phyloP scores from a whole-genome alignment of 768 basidiomycete genomes.

The Calocybe cyanea region DNA sequence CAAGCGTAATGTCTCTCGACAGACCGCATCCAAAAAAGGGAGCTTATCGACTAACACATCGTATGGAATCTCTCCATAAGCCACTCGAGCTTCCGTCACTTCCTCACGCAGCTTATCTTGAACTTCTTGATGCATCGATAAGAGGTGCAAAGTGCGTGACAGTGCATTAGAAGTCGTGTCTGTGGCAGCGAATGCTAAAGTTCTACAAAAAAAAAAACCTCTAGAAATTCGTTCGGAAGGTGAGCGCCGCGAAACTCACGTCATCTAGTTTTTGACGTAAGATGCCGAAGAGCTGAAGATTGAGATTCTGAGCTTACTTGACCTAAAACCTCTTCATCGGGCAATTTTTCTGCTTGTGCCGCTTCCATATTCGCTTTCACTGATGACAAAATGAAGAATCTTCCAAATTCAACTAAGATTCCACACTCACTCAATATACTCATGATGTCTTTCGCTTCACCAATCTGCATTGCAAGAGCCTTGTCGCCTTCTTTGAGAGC shows the following conservation, averaged over 20 bases:
- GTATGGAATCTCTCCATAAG: conserved; percentile 17
- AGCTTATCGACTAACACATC: conserved; percentile 23
- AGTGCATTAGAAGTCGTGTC: conserved; percentile 32
- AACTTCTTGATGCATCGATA: conserved; percentile 25
- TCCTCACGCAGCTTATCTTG: conserved; percentile 30
- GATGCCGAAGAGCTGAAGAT: too few species aligned
- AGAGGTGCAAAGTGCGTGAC: conserved; percentile 23
- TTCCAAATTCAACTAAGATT: too few species aligned
- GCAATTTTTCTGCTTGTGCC: conserved; percentile 22
- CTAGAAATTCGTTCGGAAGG: too few species aligned
- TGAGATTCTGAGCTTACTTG: conserved; percentile 19
- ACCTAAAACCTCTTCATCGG: conserved; percentile 24
- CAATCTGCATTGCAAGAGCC: conserved; percentile 3
- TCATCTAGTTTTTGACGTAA: too few species aligned
- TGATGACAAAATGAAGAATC: conserved; percentile 5
- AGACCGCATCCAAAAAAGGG: conserved; percentile 31
- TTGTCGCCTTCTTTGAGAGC: conserved; percentile 1
- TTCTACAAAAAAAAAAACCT: conserved; percentile 14
- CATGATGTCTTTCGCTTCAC: conserved; percentile 7
- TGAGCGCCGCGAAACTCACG: too few species aligned
- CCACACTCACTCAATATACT: conserved; percentile 9
- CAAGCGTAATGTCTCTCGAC: conserved; percentile 32
- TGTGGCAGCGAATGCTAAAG: conserved; percentile 28
- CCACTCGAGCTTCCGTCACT: conserved; percentile 9
- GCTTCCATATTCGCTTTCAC: conserved; percentile 28